Conservation (phyloP, 148 eudicot species). For the Arctostaphylos glauca region DNA sequence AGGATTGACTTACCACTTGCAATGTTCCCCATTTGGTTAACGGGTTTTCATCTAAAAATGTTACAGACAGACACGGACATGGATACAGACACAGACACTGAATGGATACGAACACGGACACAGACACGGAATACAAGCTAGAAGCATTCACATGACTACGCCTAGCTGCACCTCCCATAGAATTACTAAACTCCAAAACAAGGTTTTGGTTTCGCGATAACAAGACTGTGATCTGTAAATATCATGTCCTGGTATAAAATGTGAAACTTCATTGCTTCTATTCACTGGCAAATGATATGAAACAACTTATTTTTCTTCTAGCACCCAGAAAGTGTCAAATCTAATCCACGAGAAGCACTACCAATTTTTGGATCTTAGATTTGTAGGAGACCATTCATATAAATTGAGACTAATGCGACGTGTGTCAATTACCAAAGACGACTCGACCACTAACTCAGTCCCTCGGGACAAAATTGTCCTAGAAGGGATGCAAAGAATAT, state of each 20-base stretch:
- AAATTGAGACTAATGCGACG: too few species aligned
- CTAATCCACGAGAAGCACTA: conserved; percentile 7
- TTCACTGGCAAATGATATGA: neutral
- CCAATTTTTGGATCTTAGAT: neutral
- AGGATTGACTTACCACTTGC: neutral
- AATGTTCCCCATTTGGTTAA: neutral
- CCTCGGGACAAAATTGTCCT: too few species aligned
- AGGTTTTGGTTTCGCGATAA: neutral
- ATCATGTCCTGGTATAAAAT: neutral
- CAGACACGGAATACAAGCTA: neutral
- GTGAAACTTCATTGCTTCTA: neutral
- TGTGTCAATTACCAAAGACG: too few species aligned
- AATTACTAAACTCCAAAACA: neutral
- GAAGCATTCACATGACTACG: neutral
- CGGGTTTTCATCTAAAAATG: too few species aligned
- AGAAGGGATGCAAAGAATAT: too few species aligned
- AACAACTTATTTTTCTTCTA: neutral
- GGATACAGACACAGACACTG: neutral
- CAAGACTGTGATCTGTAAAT: neutral
- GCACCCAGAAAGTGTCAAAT: neutral
- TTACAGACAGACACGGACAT: neutral
- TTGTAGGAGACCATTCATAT: neutral
- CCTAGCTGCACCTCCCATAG: neutral
- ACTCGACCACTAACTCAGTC: too few species aligned
- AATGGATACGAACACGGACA: neutral